phyloP scores from a whole-genome alignment of 192 early-diverging fungal species.

The Obelidium mucronatum region DNA sequence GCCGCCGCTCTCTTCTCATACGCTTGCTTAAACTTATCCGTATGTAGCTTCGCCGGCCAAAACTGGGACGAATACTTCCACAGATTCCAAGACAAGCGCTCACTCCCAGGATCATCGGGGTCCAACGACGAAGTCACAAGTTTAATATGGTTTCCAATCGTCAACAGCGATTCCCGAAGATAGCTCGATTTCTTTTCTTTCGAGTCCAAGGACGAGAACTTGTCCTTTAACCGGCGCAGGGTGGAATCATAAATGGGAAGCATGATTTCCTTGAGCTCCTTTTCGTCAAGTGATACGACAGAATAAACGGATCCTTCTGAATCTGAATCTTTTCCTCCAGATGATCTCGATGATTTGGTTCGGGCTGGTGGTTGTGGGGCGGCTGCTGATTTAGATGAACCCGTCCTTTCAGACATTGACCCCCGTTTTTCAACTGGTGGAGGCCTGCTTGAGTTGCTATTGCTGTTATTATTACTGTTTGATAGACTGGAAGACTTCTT shows the following conservation, averaged over 20 bases:
- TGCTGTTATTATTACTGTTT: too few species aligned
- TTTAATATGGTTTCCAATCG: slow-evolving; percentile 66
- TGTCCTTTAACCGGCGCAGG: neutral
- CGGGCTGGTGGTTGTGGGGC: slow-evolving; percentile 4
- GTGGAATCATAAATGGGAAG: slow-evolving; percentile 49
- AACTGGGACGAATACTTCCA: slow-evolving; percentile 75
- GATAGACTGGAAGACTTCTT: neutral
- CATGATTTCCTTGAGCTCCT: slow-evolving; percentile 72
- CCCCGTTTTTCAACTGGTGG: neutral
- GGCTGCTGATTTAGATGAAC: neutral
- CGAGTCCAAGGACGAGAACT: slow-evolving; percentile 6
- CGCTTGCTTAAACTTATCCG: slow-evolving; percentile 59
- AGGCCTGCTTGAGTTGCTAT: neutral
- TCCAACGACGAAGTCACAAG: slow-evolving; percentile 18
- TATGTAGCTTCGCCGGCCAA: slow-evolving; percentile 67
- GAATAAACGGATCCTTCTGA: slow-evolving; percentile 33
- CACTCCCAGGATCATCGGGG: slow-evolving; percentile 36
- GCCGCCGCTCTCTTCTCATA: slow-evolving; percentile 49
- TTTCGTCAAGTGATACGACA: slow-evolving; percentile 36
- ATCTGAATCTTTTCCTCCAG: neutral
- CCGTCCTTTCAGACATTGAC: slow-evolving; percentile 3
- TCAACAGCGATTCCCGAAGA: slow-evolving; percentile 60
- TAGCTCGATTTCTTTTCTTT: slow-evolving; percentile 43
- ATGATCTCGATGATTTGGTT: neutral
- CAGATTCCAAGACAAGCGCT: slow-evolving; percentile 57